Evolutionary conservation across 495 filamentous ascomycete genomes (phyloP), one percentile per base, ranked within the genome.

Genomic region (Tuber calosporum): DNA sequence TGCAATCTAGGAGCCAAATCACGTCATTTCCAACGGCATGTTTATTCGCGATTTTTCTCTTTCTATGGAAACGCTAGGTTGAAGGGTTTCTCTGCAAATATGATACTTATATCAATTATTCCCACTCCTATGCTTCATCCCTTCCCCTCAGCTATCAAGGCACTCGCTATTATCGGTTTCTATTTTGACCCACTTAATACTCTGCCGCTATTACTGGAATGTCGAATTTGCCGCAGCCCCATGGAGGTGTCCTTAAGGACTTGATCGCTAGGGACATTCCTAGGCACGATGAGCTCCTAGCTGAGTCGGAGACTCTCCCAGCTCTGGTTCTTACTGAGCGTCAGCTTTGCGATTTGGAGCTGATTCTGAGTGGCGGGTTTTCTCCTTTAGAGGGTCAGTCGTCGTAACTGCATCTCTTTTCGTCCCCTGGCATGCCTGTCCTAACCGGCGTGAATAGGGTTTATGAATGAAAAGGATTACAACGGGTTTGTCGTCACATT

Each of bases 241-340:
- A 99, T 85, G 95, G 95, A 85, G 95, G 96, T 83, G 86, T 94
- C 85, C 90, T 99, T 77, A 98, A 97, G 89, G 95, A 99, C 86
- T 88, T 99, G 80, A 83, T 98, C 73, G 94, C 94, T 45, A 89
- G 95, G 84, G 95, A 99, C 88, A 86, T 88, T 70, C 89, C 89
- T 70, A 89, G 90, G 77, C 90, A 94, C 67, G 84, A 86, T 43
- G 84, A 96, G 83, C 90, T 99, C 70, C 86, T 85, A 13, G 88
- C 86, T 38, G 95, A 99, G 84, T 93, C 94, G 15, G 94, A 96
- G 85, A 90, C 82, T 15, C 88, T 98, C 66, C 92, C 92, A 42
- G 92, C 95, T 22, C 88, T 99, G 78, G 84, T 91, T 67, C 87
- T 99, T 79, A 89, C 88, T 45, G 95, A 99, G 87, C 89, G 95